Percentiles rank a stretch among this genome's conserved stretches.
Evolutionary conservation across 108 stramenopile genomes (phyloP).

Genomic region (Nitzschia inconspicua): DNA sequence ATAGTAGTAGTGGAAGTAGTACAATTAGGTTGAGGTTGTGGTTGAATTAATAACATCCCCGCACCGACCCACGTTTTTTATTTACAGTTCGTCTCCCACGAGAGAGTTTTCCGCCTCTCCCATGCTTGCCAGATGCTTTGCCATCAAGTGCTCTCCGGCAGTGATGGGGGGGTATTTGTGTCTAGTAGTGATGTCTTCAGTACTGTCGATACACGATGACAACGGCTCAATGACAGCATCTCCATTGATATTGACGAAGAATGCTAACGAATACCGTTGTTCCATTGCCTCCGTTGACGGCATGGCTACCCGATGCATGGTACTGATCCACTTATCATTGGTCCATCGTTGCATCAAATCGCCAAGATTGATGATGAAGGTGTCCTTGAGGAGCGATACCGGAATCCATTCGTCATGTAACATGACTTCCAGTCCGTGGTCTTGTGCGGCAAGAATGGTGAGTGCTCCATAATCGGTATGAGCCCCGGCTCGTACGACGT

Average conservation of each 20-base stretch:
- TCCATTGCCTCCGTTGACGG: slow-evolving; percentile 7
- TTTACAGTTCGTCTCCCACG: background rate
- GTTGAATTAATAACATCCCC: too few species aligned
- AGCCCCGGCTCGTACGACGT: slow-evolving; percentile 51
- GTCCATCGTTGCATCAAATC: slow-evolving; percentile 91
- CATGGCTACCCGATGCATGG: slow-evolving; percentile 80
- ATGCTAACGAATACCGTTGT: slow-evolving; percentile 77
- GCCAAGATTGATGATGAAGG: slow-evolving; percentile 87
- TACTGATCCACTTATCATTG: slow-evolving; percentile 70
- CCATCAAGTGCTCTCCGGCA: slow-evolving; percentile 63
- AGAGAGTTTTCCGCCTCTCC: too few species aligned
- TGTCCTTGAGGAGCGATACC: slow-evolving; percentile 48
- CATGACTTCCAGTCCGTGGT: slow-evolving; percentile 68
- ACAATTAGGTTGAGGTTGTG: too few species aligned
- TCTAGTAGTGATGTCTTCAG: too few species aligned
- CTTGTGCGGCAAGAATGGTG: slow-evolving; percentile 70
- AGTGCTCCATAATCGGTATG: slow-evolving; percentile 89
- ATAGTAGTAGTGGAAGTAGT: too few species aligned
- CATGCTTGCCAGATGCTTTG: slow-evolving; percentile 46
- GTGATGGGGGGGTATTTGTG: slow-evolving; percentile 51
- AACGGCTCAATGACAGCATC: slow-evolving; percentile 52
- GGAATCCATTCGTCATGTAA: slow-evolving; percentile 50
- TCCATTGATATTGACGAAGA: slow-evolving; percentile 78
- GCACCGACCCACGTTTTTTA: too few species aligned
- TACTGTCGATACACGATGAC: slow-evolving; percentile 29